These are phyloP conservation scores for Buxus sempervirens DNA, from an alignment of 164 flowering plant species.

Conservation along the genomic window DNA sequence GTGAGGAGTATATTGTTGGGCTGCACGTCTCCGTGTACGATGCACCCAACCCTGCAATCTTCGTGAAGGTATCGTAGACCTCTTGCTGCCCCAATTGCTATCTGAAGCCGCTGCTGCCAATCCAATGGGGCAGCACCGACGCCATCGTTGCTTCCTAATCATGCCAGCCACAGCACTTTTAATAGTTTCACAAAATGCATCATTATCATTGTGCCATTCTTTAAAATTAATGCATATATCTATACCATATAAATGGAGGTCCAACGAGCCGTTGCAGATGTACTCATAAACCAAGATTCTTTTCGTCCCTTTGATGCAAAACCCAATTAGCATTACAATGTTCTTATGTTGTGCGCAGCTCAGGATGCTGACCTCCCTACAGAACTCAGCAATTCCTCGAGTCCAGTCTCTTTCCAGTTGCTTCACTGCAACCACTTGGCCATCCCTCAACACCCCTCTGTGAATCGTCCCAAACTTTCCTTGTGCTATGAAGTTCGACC, in stretches of 20 bases:
- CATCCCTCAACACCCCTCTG: slow-evolving; percentile 67
- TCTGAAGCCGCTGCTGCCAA: slow-evolving; percentile 60
- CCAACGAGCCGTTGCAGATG: slow-evolving; percentile 88
- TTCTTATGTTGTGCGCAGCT: slow-evolving; percentile 97
- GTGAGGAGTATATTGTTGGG: slow-evolving; percentile 86
- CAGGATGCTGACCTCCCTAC: slow-evolving; percentile 70
- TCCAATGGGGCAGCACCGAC: slow-evolving; percentile 34
- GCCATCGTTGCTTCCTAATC: slow-evolving; percentile 36
- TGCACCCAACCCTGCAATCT: slow-evolving; percentile 91
- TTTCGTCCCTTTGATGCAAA: slow-evolving; percentile 55
- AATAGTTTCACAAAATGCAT: neutral
- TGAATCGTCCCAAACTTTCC: slow-evolving; percentile 80
- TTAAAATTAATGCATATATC: neutral
- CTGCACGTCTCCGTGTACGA: slow-evolving; percentile 73
- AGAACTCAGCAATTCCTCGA: slow-evolving; percentile 74
- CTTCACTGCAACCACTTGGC: slow-evolving; percentile 84
- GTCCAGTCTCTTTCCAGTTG: slow-evolving; percentile 55
- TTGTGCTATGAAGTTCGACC: slow-evolving; percentile 59
- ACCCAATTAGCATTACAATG: slow-evolving; percentile 89
- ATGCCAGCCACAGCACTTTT: neutral
- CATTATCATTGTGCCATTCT: neutral
- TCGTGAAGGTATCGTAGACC: slow-evolving; percentile 92
- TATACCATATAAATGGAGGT: slow-evolving; percentile 69
- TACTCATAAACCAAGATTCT: slow-evolving; percentile 85
- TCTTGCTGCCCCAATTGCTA: slow-evolving; percentile 83